Evolutionary conservation across 2,329 filamentous ascomycete species (phyloP), one percentile per base, ranked within the genome.

Genomic region (Penicillium sp.): DNA sequence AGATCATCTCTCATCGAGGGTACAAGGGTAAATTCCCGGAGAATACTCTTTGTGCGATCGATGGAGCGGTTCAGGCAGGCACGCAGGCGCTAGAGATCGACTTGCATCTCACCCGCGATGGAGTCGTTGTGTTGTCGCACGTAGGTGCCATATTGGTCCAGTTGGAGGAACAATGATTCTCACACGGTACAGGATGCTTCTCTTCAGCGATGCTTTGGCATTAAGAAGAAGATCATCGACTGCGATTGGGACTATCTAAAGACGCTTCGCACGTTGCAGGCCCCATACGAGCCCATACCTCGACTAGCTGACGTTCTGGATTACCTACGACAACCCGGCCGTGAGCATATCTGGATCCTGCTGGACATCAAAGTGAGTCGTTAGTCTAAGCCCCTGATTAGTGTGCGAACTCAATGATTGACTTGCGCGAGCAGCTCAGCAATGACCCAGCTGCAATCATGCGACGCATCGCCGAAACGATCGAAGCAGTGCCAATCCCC

Each of bases 21-120:
- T 70, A 64, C 74, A 91, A 87, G 61, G 81, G 82, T 1, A 75
- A 75, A 36, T 86, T 77, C 52, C 88, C 91, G 0, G 91, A 97
- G 65, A 97, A 97, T 67, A 85, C 86, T 2, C 81, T 96, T 76
- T 77, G 74, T 11, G 85, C 86, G 6, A 94, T 95, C 68, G 72
- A 72, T 41, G 83, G 77, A 18, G 90, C 89, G 1, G 76, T 91
- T 2, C 71, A 80, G 20, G 81, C 80, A 13, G 87, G 87, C 14
- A 80, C 86, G 0, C 80, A 94, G 56, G 91, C 85, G 0, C 71
- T 97, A 18, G 91, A 97, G 70, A 94, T 88, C 13, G 91, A 97
- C 57, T 67, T 96, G 7, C 90, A 94, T 62, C 68, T 96, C 21
- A 83, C 87, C 10, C 80, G 77, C 46, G 91, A 97, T 58, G 83